Conservation (phyloP, 345 rosid species). For the Anastatica hierochuntica region DNA sequence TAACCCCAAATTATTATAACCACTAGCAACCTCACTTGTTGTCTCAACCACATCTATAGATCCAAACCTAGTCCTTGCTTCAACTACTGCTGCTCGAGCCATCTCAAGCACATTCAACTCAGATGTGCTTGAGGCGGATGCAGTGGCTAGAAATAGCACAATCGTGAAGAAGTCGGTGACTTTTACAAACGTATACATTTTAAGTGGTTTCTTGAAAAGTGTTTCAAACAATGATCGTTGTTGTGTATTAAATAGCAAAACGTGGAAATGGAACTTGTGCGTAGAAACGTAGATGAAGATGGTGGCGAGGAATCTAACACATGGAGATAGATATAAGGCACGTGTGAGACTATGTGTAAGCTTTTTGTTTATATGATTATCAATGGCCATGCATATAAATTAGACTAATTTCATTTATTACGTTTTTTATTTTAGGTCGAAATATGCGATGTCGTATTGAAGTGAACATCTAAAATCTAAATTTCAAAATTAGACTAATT, state of each 20-base stretch:
- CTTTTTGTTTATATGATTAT: conserved; percentile 12
- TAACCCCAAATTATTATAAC: too few relatives aligned
- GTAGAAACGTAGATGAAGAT: conserved; percentile 13
- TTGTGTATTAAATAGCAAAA: conserved; percentile 5
- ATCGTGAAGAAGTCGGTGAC: conserved; percentile 15
- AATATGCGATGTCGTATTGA: too few relatives aligned
- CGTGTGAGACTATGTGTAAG: conserved; percentile 32
- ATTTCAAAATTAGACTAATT: neutral
- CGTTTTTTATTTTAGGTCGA: neutral
- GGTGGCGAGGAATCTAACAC: conserved; percentile 24
- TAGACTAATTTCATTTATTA: conserved; percentile 9
- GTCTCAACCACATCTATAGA: conserved; percentile 8
- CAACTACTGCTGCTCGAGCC: conserved; percentile 28
- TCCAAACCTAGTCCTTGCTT: conserved; percentile 25
- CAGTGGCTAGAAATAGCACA: conserved; percentile 25
- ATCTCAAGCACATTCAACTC: conserved; percentile 24
- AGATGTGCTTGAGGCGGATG: conserved; percentile 11
- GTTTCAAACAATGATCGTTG: neutral
- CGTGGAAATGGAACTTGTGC: too few relatives aligned
- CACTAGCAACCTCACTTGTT: too few relatives aligned
- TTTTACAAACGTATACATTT: conserved; percentile 25
- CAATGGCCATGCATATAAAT: conserved; percentile 22
- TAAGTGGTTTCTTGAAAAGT: neutral
- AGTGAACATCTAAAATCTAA: too few relatives aligned
- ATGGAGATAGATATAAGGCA: conserved; percentile 19